Evolutionary conservation across 192 early-diverging fungal genomes (phyloP), one percentile per base, ranked within the genome.

Genomic region (Diversispora eburnea): DNA sequence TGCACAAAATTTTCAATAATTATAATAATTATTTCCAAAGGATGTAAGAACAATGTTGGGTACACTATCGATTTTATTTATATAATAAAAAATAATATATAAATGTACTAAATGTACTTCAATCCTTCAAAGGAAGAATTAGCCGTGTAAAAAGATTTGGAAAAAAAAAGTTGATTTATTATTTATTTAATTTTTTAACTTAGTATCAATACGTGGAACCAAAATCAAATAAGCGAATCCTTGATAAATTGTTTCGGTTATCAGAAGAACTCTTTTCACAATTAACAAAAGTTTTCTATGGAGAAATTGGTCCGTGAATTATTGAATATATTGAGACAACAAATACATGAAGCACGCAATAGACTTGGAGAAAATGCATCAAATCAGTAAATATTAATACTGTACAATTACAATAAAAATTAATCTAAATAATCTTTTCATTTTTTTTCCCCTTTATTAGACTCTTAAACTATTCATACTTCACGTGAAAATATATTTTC

Each of bases 401-500:
- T 58, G 8, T 56, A 19, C 25, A 33, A 25, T 41, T 60, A 25
- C 12, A 12, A 60, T 8, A 20, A 39, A 62, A 41, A 61, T 61
- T 61, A 20, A 15, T 61, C 47, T 8, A 13, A n/a, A 20, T 0
- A 47, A 17, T n/a, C n/a, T 15, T 10, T 66, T 68, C 0, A 8
- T 39, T 48, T 49, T 39, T 20, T 33, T 15, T 33, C 25, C 8
- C 12, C 17, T 49, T 47, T 49, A 69, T 57, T 22, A 70, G 68
- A 49, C 13, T 22, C 55, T 70, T 45, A 25, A 70, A 70, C 43
- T 39, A 59, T 70, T n/a, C 68, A 57, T 7, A 70, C 22, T 6
- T 70, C 68, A 70, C 57, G 46, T 22, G 68, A 70, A 54, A 41
- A 70, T 58, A 70, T 70, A 10, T 9, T 58, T 4, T 70, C 68